Base-by-base conservation (phyloP, 179 eudicot species). In the Sideroxylon spinosum region DNA sequence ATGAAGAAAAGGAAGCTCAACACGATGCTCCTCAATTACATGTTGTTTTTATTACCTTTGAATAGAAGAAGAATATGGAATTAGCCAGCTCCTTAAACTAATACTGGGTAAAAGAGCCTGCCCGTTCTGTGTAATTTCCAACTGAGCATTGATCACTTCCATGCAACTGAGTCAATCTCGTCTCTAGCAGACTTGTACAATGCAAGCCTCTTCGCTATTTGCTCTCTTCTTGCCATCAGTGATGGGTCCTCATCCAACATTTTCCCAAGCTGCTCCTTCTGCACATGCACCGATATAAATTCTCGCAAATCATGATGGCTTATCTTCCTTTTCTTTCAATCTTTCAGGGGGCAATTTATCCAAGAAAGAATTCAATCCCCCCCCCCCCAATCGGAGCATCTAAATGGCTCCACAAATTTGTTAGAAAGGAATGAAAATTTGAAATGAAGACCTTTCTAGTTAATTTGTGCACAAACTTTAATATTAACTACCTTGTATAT, bases 231-330 rank as follows among this genome's bases (percentile, higher is more conserved):
- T 76, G 86, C 83, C 98, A 95, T 95, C 16, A 95, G 86, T 53
- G 92, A 76, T 3, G 98, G 97, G 80, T 93, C 98, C 83, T 95
- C 98, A 64, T 95, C 95, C 86, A 95, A 78, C 97, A 95, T 93
- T 76, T 86, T 92, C 16, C 98, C 93, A 17, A 95, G 94, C 81
- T 91, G 95, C 76, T 91, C 97, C 84, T 95, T 95, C 98, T 95
- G 95, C 84, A 85, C 28, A 62, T 55, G 17, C 69, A 73, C 70
- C 22, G 29, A 13, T 2, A 71, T n/a, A 53, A 5, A 13, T 76
- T 44, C 52, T 49, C n/a, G n/a, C n/a, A n/a, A n/a, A n/a, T n/a
- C 12, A 26, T 53, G 29, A 13, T 5, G 3, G 22, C 9, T 16
- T 37, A 17, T 49, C 23, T 62, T 70, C 20, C 60, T 56, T 57